A percentile compares a stretch with the other conserved stretches of the same genome.
phyloP scores from a whole-genome alignment of 148 eudicot genomes.

The Rhododendron mucronatum region DNA sequence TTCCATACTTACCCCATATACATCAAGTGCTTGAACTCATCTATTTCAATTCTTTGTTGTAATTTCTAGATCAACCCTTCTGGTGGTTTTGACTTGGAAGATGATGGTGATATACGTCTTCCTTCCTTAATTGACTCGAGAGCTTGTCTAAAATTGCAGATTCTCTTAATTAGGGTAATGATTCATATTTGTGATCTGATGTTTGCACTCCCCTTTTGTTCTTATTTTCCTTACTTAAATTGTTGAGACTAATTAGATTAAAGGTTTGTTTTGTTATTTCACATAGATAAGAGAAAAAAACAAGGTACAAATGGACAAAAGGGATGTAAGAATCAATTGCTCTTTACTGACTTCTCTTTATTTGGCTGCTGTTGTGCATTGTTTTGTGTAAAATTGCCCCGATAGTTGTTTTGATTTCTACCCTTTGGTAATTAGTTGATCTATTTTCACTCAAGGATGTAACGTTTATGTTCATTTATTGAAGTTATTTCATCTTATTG shows the following conservation, averaged over 20 bases:
- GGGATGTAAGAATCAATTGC: background rate
- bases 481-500: no score
- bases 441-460: no score
- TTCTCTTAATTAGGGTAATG: background rate
- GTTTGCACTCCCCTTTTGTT: no score
- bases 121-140: background rate
- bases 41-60: background rate
- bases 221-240: no score
- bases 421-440: no score
- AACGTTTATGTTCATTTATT: no score
- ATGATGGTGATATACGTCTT: background rate
- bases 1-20: background rate
- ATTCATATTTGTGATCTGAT: no score
- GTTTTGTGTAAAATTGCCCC: background rate
- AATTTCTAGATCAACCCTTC: background rate
- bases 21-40: background rate
- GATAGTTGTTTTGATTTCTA: no score
- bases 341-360: background rate
- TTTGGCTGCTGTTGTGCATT: background rate
- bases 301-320: no score
- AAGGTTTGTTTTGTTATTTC: no score
- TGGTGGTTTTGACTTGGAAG: background rate
- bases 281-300: no score
- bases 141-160: background rate
- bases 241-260: no score